Conservation (phyloP, 2,329 filamentous ascomycete species). For the Trichoderma brevicompactum region DNA sequence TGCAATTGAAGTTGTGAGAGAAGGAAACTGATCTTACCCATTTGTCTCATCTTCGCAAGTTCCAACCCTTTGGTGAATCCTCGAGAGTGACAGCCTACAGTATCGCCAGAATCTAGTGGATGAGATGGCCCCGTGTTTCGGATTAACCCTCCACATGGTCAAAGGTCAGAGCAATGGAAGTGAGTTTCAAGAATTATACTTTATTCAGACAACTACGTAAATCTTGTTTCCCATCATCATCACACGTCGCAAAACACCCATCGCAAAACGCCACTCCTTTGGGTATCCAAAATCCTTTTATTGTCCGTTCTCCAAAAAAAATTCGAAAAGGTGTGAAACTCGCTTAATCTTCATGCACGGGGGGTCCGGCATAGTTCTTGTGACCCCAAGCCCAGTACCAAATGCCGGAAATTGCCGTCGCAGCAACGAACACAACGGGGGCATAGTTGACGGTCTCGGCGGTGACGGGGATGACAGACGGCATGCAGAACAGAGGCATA, state of each 20-base stretch:
- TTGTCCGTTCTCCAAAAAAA: background rate
- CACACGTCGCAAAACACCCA: constrained; percentile 1
- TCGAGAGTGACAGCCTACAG: background rate
- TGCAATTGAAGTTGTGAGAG: background rate
- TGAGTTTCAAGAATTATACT: background rate
- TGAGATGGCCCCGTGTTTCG: background rate
- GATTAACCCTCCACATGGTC: background rate
- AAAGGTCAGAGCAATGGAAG: background rate
- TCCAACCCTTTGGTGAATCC: background rate
- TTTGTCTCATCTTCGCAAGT: background rate
- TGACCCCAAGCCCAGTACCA: constrained; percentile 75
- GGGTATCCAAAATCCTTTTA: constrained; percentile 13
- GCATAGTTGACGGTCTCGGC: constrained; percentile 70
- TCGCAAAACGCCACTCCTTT: constrained; percentile 18
- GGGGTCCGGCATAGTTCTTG: constrained; percentile 69
- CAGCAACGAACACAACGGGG: constrained; percentile 72
- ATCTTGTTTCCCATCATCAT: constrained; percentile 14
- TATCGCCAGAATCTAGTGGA: background rate
- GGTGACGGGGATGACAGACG: constrained; percentile 63
- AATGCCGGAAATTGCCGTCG: constrained; percentile 60
- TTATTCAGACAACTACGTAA: constrained; percentile 20
- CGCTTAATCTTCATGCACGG: constrained; percentile 47
- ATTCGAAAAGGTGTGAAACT: background rate
- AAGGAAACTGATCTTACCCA: background rate
- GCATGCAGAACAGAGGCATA: constrained; percentile 77